Base-by-base conservation (phyloP, 2,329 filamentous ascomycete species). In the Knoxdaviesia capensis region DNA sequence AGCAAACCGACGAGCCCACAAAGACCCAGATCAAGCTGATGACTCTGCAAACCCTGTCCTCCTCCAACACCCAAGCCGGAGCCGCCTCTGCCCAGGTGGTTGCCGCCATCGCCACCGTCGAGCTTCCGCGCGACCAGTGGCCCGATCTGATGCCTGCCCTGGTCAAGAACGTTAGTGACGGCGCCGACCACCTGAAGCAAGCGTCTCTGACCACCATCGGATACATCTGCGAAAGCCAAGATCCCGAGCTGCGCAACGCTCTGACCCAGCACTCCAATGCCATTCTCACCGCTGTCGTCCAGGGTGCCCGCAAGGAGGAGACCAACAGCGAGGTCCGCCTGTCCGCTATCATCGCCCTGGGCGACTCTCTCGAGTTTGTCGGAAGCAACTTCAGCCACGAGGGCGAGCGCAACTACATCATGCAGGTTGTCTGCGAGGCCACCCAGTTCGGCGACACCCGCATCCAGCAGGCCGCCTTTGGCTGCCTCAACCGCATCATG, bases 381-480 rank as follows among this genome's bases (percentile, higher is more conserved):
- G 77, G 86, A 50, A 92, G 85, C 64, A 98, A 98, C 66, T 98
- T 98, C 62, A 92, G 94, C 63, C 90, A 96, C 54, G 90, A 98
- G 63, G 90, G 88, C 54, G 90, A 98, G 70, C 80, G 90, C 51
- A 98, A 98, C 67, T 98, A 96, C 68, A 98, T 98, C 56, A 98
- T 98, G 90, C 90, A 98, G 67, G 90, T 98, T 50, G 85, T 98
- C 54, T 98, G 90, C 64, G 90, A 98, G 68, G 90, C 90, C 52
- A 98, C 90, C 43, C 90, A 98, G 65, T 86, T 88, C 52, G 71
- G 81, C 1, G 90, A 98, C 60, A 74, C 73, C 45, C 76, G 86
- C 56, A 92, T 98, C 59, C 87, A 96, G 62, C 85, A 94, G 58
- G 87, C 86, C 47, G 84, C 90, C 37, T 98, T 94, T 58, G 90